A percentile compares a stretch with the other conserved stretches of the same genome.
These are phyloP conservation scores for Hebeloma cylindrosporum DNA, from an alignment of 768 basidiomycete species.

Conservation along the genomic window DNA sequence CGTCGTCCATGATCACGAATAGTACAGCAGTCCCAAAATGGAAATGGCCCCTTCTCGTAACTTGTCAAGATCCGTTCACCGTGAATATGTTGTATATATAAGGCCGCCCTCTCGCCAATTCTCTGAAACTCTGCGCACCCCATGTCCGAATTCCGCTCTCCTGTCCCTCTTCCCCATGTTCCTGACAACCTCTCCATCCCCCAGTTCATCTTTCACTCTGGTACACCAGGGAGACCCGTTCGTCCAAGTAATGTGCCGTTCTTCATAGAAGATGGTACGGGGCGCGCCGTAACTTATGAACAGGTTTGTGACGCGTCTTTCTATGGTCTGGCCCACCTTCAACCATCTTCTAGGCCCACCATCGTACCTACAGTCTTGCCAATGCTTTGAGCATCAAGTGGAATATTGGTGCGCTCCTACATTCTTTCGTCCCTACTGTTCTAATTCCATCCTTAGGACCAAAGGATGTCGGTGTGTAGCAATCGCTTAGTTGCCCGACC, in stretches of 20 bases:
- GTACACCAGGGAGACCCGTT: conserved; percentile 38
- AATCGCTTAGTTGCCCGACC: background rate
- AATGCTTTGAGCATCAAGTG: conserved; percentile 51
- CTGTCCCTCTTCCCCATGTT: conserved; percentile 39
- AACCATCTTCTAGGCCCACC: conserved; percentile 24
- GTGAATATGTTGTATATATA: conserved; percentile 5
- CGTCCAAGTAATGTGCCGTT: conserved; percentile 49
- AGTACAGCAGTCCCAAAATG: conserved; percentile 2
- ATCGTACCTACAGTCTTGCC: conserved; percentile 51
- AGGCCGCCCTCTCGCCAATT: conserved; percentile 6
- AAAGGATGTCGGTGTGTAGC: conserved; percentile 49
- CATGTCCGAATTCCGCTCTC: conserved; percentile 38
- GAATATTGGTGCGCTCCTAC: conserved; percentile 41
- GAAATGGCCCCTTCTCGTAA: conserved; percentile 9
- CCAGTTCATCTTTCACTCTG: conserved; percentile 62
- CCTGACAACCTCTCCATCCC: conserved; percentile 66
- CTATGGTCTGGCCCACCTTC: background rate
- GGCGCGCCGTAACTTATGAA: conserved; percentile 40
- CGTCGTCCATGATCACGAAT: conserved; percentile 61
- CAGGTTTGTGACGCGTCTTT: conserved; percentile 39
- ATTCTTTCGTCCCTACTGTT: conserved; percentile 1
- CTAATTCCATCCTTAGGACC: conserved; percentile 35
- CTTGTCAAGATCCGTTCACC: background rate
- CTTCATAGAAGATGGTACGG: conserved; percentile 59
- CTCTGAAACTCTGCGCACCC: conserved; percentile 2